These are phyloP conservation scores for Plasmodium fragile DNA, from an alignment of 169 alveolate species.

Conservation along the genomic window DNA sequence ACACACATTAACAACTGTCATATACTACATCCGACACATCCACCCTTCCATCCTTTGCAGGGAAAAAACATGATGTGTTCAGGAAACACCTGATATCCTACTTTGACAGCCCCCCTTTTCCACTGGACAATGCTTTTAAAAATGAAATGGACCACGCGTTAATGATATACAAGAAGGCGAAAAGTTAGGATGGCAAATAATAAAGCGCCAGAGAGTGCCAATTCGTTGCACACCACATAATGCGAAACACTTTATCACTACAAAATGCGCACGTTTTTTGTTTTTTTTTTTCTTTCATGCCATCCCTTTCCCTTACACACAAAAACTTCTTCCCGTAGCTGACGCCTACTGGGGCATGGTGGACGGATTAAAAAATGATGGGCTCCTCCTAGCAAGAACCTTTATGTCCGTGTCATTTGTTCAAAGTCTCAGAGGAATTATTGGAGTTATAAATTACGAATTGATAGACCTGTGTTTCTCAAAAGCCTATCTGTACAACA, in stretches of 20 bases:
- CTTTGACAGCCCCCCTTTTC: constrained; percentile 40
- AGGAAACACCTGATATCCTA: constrained; percentile 21
- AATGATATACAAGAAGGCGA: constrained; percentile 41
- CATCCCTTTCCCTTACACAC: not conserved
- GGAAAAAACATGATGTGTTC: constrained; percentile 42
- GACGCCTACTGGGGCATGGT: constrained; percentile 57
- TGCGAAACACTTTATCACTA: not conserved
- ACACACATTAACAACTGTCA: not conserved
- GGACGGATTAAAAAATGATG: constrained; percentile 55
- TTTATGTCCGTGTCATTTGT: constrained; percentile 60
- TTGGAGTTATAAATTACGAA: constrained; percentile 53
- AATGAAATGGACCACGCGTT: constrained; percentile 75
- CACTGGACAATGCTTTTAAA: constrained; percentile 24
- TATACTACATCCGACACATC: not conserved
- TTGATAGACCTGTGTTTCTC: constrained; percentile 63
- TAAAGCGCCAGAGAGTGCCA: not conserved
- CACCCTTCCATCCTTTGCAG: constrained; percentile 5
- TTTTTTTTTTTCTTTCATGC: constrained; percentile 18
- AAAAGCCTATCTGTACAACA: constrained; percentile 29
- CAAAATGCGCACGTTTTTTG: not conserved
- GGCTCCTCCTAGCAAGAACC: constrained; percentile 49
- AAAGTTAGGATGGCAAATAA: constrained; percentile 8
- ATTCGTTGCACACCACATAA: not conserved
- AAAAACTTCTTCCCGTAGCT: not conserved
- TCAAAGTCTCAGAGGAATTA: constrained; percentile 71